These are phyloP conservation scores for Geotrichum bryndzae DNA, from an alignment of 1,139 yeast genomes.

Conservation along the genomic window DNA sequence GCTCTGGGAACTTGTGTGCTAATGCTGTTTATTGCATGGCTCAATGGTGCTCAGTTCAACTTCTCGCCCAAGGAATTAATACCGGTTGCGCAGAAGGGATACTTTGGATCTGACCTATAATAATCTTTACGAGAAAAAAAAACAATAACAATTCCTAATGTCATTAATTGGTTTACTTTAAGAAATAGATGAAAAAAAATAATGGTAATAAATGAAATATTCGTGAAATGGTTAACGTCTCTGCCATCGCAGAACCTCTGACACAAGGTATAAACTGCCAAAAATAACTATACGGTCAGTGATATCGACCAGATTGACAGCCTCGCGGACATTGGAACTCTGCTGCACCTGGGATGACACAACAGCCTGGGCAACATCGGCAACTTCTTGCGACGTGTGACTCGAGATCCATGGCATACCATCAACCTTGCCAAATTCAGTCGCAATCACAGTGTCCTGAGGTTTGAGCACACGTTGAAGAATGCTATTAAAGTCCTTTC, in stretches of 20 bases:
- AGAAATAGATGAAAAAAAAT: not conserved
- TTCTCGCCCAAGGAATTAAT: slow-evolving; percentile 10
- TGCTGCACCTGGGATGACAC: not conserved
- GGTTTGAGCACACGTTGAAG: slow-evolving; percentile 46
- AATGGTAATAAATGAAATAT: not conserved
- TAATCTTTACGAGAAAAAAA: not conserved
- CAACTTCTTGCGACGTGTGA: slow-evolving; percentile 40
- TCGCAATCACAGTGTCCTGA: slow-evolving; percentile 54
- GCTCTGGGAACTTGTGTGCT: slow-evolving; percentile 23
- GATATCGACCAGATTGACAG: not conserved
- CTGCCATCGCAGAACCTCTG: slow-evolving; percentile 12
- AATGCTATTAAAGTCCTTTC: slow-evolving; percentile 54
- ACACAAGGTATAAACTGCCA: slow-evolving; percentile 15
- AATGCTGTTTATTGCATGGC: slow-evolving; percentile 28
- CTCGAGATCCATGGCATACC: slow-evolving; percentile 90
- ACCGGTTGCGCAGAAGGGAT: slow-evolving; percentile 12
- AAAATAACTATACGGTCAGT: slow-evolving; percentile 7
- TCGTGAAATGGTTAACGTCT: slow-evolving; percentile 24
- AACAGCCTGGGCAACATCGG: slow-evolving; percentile 16
- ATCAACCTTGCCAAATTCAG: slow-evolving; percentile 63
- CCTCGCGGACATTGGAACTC: not conserved
- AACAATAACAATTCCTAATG: not conserved
- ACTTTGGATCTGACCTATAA: slow-evolving; percentile 13
- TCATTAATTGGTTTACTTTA: not conserved
- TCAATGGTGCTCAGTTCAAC: slow-evolving; percentile 26